phyloP scores from a whole-genome alignment of 2,329 filamentous ascomycete species.

The Atkinsonella hypoxylon region DNA sequence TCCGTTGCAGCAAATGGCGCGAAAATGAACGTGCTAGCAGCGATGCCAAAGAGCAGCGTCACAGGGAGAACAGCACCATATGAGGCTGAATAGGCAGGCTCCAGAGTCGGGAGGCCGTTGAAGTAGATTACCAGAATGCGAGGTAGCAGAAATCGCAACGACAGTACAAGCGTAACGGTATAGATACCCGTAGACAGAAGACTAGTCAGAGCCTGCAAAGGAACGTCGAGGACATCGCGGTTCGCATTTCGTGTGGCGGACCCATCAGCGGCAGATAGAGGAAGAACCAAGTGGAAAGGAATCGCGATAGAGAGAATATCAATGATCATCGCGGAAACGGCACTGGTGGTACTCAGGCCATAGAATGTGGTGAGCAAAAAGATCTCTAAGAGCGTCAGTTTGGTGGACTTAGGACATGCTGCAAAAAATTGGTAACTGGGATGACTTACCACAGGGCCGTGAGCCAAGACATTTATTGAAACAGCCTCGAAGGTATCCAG shows the following conservation, averaged over 20 bases:
- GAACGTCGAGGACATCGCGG: slow-evolving; percentile 52
- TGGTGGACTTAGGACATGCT: neutral
- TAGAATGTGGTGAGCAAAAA: slow-evolving; percentile 74
- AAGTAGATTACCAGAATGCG: slow-evolving; percentile 65
- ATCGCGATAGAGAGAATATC: slow-evolving; percentile 57
- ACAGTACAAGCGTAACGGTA: slow-evolving; percentile 56
- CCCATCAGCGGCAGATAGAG: slow-evolving; percentile 51
- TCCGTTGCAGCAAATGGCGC: slow-evolving; percentile 48
- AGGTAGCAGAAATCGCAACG: slow-evolving; percentile 60
- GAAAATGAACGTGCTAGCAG: slow-evolving; percentile 69
- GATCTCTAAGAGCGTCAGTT: slow-evolving; percentile 36
- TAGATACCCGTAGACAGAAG: slow-evolving; percentile 63
- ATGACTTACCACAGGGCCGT: slow-evolving; percentile 51
- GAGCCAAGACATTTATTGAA: slow-evolving; percentile 55
- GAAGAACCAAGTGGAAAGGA: slow-evolving; percentile 65
- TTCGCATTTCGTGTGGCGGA: slow-evolving; percentile 42
- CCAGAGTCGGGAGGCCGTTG: slow-evolving; percentile 54
- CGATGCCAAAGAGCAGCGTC: slow-evolving; percentile 49
- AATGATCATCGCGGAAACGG: slow-evolving; percentile 50
- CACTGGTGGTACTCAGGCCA: slow-evolving; percentile 48
- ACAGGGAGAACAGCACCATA: slow-evolving; percentile 50
- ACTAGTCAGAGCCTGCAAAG: slow-evolving; percentile 52
- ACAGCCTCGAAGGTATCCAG: slow-evolving; percentile 64
- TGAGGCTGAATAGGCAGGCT: slow-evolving; percentile 52
- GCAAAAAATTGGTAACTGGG: neutral